phyloP scores from a whole-genome alignment of 148 eudicot genomes.

The Rhododendron molle region DNA sequence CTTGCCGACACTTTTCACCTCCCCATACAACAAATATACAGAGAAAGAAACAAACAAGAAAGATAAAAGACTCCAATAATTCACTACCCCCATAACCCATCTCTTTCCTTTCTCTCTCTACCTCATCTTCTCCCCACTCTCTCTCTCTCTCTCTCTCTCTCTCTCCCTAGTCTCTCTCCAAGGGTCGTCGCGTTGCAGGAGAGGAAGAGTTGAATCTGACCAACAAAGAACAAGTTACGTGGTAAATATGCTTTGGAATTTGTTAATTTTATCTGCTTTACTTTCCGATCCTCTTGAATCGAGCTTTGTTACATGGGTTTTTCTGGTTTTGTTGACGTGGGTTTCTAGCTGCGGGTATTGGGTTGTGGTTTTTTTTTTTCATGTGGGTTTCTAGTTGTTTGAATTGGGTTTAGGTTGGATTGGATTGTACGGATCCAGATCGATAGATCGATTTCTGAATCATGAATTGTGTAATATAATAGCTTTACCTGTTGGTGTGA shows the following conservation, averaged over 20 bases:
- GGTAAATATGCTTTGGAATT: not conserved
- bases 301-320: not conserved
- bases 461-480: not conserved
- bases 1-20: conserved; percentile 37
- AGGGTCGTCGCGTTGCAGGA: not conserved
- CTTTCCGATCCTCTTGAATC: not conserved
- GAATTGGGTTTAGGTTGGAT: not conserved
- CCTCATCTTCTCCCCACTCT: not conserved
- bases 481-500: not conserved
- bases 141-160: not conserved
- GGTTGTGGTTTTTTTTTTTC: not conserved
- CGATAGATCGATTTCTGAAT: not conserved
- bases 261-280: not conserved
- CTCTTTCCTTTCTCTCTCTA: not conserved
- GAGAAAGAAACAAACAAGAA: not conserved
- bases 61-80: not conserved
- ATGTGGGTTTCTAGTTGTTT: not conserved
- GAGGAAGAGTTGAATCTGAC: not conserved
- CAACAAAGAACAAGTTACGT: not conserved
- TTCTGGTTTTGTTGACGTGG: not conserved
- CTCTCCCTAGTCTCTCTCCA: not conserved
- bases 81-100: not conserved
- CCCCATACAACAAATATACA: conserved; percentile 5
- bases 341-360: not conserved
- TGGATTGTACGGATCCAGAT: conserved; percentile 5